These are phyloP conservation scores for Blastobotrys peoriensis DNA, from an alignment of 805 yeast species.

Conservation along the genomic window DNA sequence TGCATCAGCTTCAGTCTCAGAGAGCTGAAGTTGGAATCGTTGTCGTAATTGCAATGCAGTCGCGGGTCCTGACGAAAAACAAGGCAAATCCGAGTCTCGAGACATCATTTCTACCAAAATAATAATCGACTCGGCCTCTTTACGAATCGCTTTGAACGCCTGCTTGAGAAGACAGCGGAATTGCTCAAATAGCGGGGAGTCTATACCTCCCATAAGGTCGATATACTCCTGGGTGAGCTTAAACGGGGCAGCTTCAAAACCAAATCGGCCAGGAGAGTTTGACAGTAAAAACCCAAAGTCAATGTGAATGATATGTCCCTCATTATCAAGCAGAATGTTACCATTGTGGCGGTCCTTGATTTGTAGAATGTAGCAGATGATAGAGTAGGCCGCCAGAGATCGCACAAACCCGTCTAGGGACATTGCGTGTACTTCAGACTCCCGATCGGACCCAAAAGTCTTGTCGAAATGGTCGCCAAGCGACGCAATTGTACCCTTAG, in stretches of 20 bases:
- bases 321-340: slow-evolving; percentile 90
- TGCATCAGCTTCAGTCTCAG: slow-evolving; percentile 63
- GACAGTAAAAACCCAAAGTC: slow-evolving; percentile 93
- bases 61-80: slow-evolving; percentile 81
- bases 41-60: slow-evolving; percentile 76
- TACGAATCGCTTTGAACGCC: slow-evolving; percentile 69
- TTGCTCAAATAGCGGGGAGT: slow-evolving; percentile 50
- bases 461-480: slow-evolving; percentile 71
- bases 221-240: slow-evolving; percentile 86
- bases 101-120: slow-evolving; percentile 92
- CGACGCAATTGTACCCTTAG: slow-evolving; percentile 64
- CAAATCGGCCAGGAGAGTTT: slow-evolving; percentile 94
- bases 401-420: slow-evolving; percentile 84
- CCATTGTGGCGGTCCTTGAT: slow-evolving; percentile 98
- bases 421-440: slow-evolving; percentile 46
- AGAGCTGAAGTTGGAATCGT: slow-evolving; percentile 65
- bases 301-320: slow-evolving; percentile 85
- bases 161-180: slow-evolving; percentile 61
- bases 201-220: slow-evolving; percentile 77
- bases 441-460: slow-evolving; percentile 64
- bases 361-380: slow-evolving; percentile 83
- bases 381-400: slow-evolving; percentile 89
- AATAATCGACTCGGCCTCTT: slow-evolving; percentile 66
- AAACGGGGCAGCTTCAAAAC: slow-evolving; percentile 97
- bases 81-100: slow-evolving; percentile 81